Conservation (phyloP, 2,329 filamentous ascomycete species). For the Cladosporium sphaerospermum region DNA sequence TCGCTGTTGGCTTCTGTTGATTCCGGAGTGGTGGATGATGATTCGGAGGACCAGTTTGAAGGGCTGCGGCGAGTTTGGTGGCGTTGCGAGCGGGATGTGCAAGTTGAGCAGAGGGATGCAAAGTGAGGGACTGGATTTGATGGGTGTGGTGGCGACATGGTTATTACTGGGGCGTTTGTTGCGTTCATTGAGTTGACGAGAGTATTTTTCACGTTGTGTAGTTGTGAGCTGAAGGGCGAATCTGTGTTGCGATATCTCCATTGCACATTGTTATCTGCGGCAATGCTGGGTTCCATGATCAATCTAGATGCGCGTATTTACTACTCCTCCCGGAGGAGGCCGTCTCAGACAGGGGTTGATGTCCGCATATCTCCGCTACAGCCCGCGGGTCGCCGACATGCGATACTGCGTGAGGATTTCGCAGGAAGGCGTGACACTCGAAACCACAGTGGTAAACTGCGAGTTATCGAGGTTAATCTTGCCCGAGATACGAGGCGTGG, state of each 20-base stretch:
- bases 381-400: conserved; percentile 7
- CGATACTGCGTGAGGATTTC: background rate
- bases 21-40: background rate
- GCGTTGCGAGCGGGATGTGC: background rate
- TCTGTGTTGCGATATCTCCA: background rate
- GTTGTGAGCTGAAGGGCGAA: too few relatives aligned
- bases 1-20: background rate
- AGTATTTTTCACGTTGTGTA: too few relatives aligned
- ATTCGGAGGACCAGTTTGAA: background rate
- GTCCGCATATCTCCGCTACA: background rate
- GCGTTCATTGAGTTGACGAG: background rate
- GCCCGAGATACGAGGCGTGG: too few relatives aligned
- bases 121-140: background rate
- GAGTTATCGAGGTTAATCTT: too few relatives aligned
- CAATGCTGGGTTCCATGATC: background rate
- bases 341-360: background rate
- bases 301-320: background rate
- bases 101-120: background rate
- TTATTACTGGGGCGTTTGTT: background rate
- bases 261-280: background rate
- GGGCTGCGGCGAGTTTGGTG: background rate
- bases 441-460: too few relatives aligned
- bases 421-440: too few relatives aligned
- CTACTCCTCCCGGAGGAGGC: background rate
- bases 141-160: conserved; percentile 1